phyloP scores from a whole-genome alignment of 2,329 filamentous ascomycete species.

The Pseudogymnoascus sp. region DNA sequence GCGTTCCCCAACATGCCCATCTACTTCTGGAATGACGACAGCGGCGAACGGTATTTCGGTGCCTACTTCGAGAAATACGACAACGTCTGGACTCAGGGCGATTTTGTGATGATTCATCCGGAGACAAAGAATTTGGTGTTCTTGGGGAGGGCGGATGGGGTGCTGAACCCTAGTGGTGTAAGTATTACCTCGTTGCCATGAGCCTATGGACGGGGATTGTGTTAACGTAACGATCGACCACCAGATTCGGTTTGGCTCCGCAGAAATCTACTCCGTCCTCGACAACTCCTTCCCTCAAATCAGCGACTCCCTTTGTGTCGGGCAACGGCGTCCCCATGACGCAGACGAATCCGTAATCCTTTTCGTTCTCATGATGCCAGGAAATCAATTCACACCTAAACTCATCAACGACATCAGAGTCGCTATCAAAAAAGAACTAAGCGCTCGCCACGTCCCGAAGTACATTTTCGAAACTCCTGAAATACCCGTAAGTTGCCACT shows the following conservation, averaged over 20 bases:
- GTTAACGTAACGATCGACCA: too few species aligned
- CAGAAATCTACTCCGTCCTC: constrained; percentile 70
- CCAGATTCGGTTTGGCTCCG: constrained; percentile 52
- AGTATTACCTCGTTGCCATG: constrained; percentile 29
- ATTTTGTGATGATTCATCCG: constrained; percentile 66
- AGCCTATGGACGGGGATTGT: too few species aligned
- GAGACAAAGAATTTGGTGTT: constrained; percentile 56
- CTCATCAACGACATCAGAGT: background rate
- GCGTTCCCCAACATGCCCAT: constrained; percentile 71
- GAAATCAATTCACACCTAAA: constrained; percentile 26
- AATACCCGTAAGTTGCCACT: constrained; percentile 55
- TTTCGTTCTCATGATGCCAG: constrained; percentile 49
- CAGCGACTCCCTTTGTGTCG: constrained; percentile 59
- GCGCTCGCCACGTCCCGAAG: constrained; percentile 66
- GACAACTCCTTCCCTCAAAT: constrained; percentile 51
- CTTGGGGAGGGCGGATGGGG: constrained; percentile 65
- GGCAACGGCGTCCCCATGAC: constrained; percentile 55
- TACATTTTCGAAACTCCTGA: constrained; percentile 73
- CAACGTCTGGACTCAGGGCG: constrained; percentile 72
- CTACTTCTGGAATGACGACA: constrained; percentile 51
- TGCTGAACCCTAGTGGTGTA: constrained; percentile 70
- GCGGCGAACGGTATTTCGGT: constrained; percentile 37
- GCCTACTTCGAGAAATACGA: constrained; percentile 56
- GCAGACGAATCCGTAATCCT: constrained; percentile 46
- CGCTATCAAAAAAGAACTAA: constrained; percentile 46